phyloP scores from a whole-genome alignment of 495 filamentous ascomycete species.

The Penicillium lividum region DNA sequence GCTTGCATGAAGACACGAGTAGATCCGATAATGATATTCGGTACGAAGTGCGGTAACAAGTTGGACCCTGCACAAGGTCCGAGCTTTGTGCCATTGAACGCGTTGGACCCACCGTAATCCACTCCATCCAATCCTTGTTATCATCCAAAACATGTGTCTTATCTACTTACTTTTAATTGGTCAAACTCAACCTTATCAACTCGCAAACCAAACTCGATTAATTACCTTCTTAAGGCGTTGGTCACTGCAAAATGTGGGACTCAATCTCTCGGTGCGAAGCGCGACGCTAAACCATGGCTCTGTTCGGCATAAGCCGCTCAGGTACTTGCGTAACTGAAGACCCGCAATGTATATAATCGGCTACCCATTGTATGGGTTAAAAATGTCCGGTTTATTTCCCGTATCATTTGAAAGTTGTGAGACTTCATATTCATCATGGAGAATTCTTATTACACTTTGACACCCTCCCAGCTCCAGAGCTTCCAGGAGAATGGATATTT shows the following conservation, averaged over 20 bases:
- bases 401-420: too few species aligned
- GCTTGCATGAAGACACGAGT: slow-evolving; percentile 7
- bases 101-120: too few species aligned
- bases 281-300: background rate
- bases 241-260: background rate
- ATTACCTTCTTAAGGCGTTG: background rate
- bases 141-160: background rate
- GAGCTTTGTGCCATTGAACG: too few species aligned
- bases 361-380: too few species aligned
- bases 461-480: slow-evolving; percentile 33
- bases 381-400: too few species aligned
- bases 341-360: slow-evolving; percentile 1
- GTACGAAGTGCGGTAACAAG: slow-evolving; percentile 12
- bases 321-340: background rate
- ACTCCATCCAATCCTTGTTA: background rate
- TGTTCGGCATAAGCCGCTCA: too few species aligned
- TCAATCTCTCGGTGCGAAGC: slow-evolving; percentile 9
- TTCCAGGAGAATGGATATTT: slow-evolving; percentile 45
- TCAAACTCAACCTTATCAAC: background rate
- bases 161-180: background rate
- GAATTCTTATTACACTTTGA: slow-evolving; percentile 26
- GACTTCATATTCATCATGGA: slow-evolving; percentile 17
- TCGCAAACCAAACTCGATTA: background rate
- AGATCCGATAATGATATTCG: background rate
- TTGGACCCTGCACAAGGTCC: too few species aligned